Base-by-base conservation (phyloP, 805 yeast genomes). In the Sugiyamaella marilandica region DNA sequence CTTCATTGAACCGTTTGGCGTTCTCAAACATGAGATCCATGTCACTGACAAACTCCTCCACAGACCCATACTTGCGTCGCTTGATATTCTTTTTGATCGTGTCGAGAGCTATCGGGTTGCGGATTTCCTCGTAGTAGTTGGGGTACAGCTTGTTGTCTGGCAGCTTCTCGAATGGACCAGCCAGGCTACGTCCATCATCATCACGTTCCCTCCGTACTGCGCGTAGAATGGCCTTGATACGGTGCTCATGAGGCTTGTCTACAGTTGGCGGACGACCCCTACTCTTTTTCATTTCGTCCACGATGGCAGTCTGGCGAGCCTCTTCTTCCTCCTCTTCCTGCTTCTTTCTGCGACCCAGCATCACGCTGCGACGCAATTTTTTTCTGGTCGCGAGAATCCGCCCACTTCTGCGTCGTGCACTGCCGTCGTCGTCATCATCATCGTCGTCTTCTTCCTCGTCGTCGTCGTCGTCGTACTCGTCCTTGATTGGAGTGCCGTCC, bases 251-350 rank as follows among this genome's bases (percentile, higher is more conserved):
- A 5, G 96, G 95, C 65, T 83, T 85, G 67, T 87, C 96, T 47
- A 89, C 88, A 52, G 88, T 85, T 1, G 96, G 96, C 4, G 97
- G 96, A 61, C 96, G 78, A 16, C 96, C 96, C 63, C 95, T 78
- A n/a, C 49, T 29, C 67, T 87, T 84, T 32, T 81, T 78, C 60
- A 88, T 65, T 44, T 61, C 62, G 41, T 84, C 71, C 26, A 48
- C 21, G 70, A 65, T 45, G 14, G 43, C 43, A 10, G 55, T 69
- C 73, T 21, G 60, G 55, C 47, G 59, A 37, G 57, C 63, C 26
- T 61, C 68, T 5, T 60, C 66, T 10, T 59, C 67, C 34, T 65
- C 69, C 50, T 61, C 67, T 13, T 55, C 59, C 35, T 57, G 57
- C 44, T 56, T 59, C 49, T 54, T 53, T 33, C 51, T 54, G 18